Evolutionary conservation across 1,139 yeast genomes (phyloP), one percentile per base, ranked within the genome.

Genomic region (Hemisphaericaspora subhashii): DNA sequence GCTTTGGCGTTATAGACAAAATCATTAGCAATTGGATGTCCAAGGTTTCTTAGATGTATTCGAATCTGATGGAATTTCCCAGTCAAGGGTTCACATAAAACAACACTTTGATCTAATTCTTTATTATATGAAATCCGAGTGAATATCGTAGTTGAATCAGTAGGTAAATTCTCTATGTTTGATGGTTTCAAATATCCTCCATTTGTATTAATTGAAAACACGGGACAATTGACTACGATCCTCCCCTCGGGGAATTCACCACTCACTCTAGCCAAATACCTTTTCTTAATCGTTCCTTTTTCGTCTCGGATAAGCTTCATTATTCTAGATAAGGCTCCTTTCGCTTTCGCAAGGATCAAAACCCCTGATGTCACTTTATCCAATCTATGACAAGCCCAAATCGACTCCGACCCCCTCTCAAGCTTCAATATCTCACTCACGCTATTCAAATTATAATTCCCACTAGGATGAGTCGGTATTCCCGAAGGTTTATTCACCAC

Each of bases 61-160:
- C 95, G 66, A 16, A 86, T 83, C 55, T 86, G 95, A 56, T 86
- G 95, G 49, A 86, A 83, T 50, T 85, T 71, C 0, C 95, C 95
- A 0, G 92, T 81, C 7, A 76, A 46, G 0, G 95, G 95, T 44
- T 63, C 67, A 53, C 95, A 85, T 36, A 66, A 52, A 0, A 86
- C 85, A 1, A 86, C 57, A 39, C 83, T 77, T 40, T 82, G 73
- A 48, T 81, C 54, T 10, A 51, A 27, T 1, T 43, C 38, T 1
- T 39, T 20, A 40, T 51, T 50, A 44, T 67, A 70, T 4, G 28
- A 33, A 2, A 68, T 16, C 21, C 57, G 42, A 32, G 50, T 46
- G 43, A 72, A 71, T 2, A 54, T 43, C 1, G 78, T 71, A 11
- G 64, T 53, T 4, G 74, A 63, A 37, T 61, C 51, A 0, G 52